Base-by-base conservation (phyloP, 176 grass and related monocot genomes). In the Triticum turgidum region DNA sequence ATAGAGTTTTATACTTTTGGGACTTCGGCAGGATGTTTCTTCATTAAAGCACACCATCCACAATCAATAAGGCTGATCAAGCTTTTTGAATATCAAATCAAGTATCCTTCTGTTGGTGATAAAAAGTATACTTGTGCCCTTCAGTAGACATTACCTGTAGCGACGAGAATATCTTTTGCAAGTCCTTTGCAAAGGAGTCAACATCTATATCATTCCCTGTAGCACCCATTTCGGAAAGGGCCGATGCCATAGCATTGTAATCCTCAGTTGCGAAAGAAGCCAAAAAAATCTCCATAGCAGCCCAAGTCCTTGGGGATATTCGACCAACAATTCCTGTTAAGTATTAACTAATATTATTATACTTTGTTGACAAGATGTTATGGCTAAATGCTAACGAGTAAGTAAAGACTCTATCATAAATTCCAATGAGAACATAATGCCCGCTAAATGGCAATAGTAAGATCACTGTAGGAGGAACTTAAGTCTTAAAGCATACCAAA, bases 231-330 rank as follows among this genome's bases (percentile, higher is more conserved):
- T 98, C 93, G 17, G 89, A 91, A 77, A 98, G 94, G 30, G 93
- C 58, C 41, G 90, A 79, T 38, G 96, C 96, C 96, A 98, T 98
- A 77, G 91, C 78, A 73, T 88, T 61, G 73, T 98, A 98, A 88
- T 98, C 87, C 85, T 95, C 93, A 86, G 82, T 88, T 86, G 91
- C 86, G 14, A 98, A 98, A 47, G 96, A 98, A 85, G 83, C 88
- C 86, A 98, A 96, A 89, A 95, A 95, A 45, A 91, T 82, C 82
- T 98, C 96, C 93, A 98, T 98, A 56, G 93, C 96, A 17, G 96
- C 93, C 93, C 93, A 98, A 39, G 91, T 96, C 59, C 81, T 95
- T 69, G 93, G 91, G 62, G 96, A 94, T 91, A 98, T 95, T 61
- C 93, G 88, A 11, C 96, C 96, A 41, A 98, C 96, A 89, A 98